Percentiles rank a stretch among this genome's conserved stretches.
Evolutionary conservation across 2,329 filamentous ascomycete genomes (phyloP).

Genomic region (Pseudonectria buxi): DNA sequence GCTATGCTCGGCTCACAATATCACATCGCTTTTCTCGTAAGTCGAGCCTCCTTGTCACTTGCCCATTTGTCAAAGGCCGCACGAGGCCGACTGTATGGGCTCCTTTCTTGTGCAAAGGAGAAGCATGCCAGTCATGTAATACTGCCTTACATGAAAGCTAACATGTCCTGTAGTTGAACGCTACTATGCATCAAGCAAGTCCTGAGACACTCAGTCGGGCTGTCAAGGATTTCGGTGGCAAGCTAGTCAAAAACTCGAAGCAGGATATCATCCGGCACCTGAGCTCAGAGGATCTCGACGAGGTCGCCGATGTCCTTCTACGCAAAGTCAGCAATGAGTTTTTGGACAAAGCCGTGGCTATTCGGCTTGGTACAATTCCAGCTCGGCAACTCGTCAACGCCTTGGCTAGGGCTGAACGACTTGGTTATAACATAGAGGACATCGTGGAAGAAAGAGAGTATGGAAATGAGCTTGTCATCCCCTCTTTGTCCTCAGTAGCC

Average conservation of each 20-base stretch:
- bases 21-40: conserved; percentile 46
- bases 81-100: too few relatives aligned
- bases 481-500: conserved; percentile 17
- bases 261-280: conserved; percentile 37
- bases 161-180: conserved; percentile 38
- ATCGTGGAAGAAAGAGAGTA: conserved; percentile 35
- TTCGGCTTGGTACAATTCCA: conserved; percentile 46
- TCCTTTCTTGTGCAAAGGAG: too few relatives aligned
- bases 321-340: conserved; percentile 41
- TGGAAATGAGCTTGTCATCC: conserved; percentile 31
- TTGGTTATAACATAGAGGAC: conserved; percentile 49
- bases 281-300: conserved; percentile 36
- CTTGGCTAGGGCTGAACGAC: conserved; percentile 48
- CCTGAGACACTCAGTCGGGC: conserved; percentile 30
- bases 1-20: conserved; percentile 44
- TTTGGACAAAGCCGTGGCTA: conserved; percentile 46
- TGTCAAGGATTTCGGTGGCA: conserved; percentile 40
- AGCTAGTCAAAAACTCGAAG: conserved; percentile 35
- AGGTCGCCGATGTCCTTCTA: conserved; percentile 37
- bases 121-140: too few relatives aligned
- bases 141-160: conserved; percentile 11
- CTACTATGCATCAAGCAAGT: conserved; percentile 39
- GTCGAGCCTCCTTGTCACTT: conserved; percentile 17
- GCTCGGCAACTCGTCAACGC: conserved; percentile 50
- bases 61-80: not conserved